A percentile compares a stretch with the other conserved stretches of the same genome.
phyloP scores from a whole-genome alignment of 306 rosid species.

The Cicer judaicum region DNA sequence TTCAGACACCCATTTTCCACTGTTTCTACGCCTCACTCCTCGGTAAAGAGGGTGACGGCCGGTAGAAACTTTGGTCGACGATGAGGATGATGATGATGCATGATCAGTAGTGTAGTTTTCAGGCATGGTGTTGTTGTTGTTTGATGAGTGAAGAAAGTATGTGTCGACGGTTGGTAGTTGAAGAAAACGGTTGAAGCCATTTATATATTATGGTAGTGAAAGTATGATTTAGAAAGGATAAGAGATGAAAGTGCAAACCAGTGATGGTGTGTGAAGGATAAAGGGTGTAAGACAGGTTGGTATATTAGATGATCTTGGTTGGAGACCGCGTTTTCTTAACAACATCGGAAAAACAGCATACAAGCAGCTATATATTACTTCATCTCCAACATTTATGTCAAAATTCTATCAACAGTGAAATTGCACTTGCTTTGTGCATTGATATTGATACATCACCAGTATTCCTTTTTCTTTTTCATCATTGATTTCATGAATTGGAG shows the following conservation, averaged over 20 bases:
- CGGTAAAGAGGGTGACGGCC: constrained; percentile 55
- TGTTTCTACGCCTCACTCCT: constrained; percentile 56
- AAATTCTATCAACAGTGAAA: constrained; percentile 33
- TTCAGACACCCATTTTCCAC: constrained; percentile 65
- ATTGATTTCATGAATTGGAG: constrained; percentile 18
- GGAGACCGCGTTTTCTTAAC: constrained; percentile 45
- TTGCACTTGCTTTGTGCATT: constrained; percentile 38
- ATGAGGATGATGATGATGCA: constrained; percentile 21
- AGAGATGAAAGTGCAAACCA: constrained; percentile 54
- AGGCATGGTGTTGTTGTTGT: constrained; percentile 41
- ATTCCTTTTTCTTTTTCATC: constrained; percentile 37
- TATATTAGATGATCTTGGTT: constrained; percentile 46
- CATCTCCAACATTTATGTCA: too few relatives aligned
- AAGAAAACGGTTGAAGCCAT: constrained; percentile 46
- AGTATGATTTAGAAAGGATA: not conserved
- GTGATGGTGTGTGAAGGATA: constrained; percentile 52
- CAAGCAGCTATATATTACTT: too few relatives aligned
- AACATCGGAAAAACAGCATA: too few relatives aligned
- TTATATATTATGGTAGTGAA: not conserved
- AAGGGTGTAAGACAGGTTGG: constrained; percentile 53
- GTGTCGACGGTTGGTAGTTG: constrained; percentile 50
- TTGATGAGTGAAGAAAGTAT: not conserved
- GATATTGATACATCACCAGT: constrained; percentile 30
- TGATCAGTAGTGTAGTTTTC: not conserved
- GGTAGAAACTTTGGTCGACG: constrained; percentile 19